phyloP scores from a whole-genome alignment of 2,329 filamentous ascomycete genomes.

The Aspergillus texensis region DNA sequence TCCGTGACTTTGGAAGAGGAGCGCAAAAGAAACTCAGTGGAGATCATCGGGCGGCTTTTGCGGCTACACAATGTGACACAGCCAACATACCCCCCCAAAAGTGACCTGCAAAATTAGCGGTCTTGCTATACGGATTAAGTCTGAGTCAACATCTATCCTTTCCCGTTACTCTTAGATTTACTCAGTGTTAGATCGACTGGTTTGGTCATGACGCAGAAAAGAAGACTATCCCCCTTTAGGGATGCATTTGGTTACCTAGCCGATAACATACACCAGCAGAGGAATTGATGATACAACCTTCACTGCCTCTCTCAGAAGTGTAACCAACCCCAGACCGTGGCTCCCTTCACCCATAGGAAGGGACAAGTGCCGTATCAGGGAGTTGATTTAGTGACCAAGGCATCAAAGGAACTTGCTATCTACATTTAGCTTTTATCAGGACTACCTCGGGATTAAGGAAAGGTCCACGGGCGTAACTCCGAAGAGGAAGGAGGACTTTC shows the following conservation, averaged over 20 bases:
- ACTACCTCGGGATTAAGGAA: constrained; percentile 1
- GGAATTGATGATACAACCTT: not conserved
- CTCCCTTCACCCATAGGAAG: not conserved
- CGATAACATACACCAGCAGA: not conserved
- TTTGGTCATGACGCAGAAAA: not conserved
- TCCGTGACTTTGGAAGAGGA: constrained; percentile 4
- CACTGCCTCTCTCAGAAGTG: not conserved
- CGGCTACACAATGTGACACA: not conserved
- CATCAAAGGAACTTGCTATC: not conserved
- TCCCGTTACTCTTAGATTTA: not conserved
- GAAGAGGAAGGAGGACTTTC: not conserved
- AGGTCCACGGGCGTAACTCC: not conserved
- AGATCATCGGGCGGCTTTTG: not conserved
- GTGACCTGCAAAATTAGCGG: not conserved
- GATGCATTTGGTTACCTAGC: not conserved
- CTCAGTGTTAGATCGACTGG: not conserved
- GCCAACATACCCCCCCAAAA: not conserved
- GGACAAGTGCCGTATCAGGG: not conserved
- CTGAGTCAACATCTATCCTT: not conserved
- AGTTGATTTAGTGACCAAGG: not conserved
- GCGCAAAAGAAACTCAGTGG: not conserved
- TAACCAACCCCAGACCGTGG: not conserved
- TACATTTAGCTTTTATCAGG: constrained; percentile 19
- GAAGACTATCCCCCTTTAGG: not conserved
- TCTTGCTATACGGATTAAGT: not conserved